phyloP scores from a whole-genome alignment of 208 protist genomes.

The Crithidia expoeki region DNA sequence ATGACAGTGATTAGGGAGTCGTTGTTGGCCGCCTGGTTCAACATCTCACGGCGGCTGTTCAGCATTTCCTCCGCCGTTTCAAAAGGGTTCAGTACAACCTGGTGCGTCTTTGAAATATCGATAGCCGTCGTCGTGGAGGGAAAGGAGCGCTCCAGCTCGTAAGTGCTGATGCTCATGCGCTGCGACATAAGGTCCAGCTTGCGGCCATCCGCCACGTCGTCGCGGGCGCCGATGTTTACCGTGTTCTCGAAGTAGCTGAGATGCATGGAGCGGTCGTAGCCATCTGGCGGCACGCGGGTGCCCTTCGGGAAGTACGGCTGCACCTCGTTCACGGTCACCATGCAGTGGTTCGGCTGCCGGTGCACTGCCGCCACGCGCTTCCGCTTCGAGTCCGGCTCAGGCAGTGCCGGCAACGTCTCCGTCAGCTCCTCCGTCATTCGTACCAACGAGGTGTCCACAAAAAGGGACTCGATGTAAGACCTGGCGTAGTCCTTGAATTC shows the following conservation, averaged over 20 bases:
- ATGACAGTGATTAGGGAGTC: conserved; percentile 59
- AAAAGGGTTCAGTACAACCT: conserved; percentile 65
- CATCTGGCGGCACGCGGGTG: conserved; percentile 46
- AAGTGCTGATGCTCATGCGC: conserved; percentile 71
- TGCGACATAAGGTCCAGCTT: conserved; percentile 70
- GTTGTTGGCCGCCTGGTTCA: conserved; percentile 55
- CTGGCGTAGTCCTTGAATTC: conserved; percentile 72
- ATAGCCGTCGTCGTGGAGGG: conserved; percentile 83
- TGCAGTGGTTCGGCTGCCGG: conserved; percentile 72
- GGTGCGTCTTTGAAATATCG: conserved; percentile 55
- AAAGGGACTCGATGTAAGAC: conserved; percentile 66
- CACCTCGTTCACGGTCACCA: conserved; percentile 81
- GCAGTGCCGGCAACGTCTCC: conserved; percentile 66
- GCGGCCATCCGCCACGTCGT: conserved; percentile 23
- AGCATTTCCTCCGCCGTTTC: conserved; percentile 78
- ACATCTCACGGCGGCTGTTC: conserved; percentile 51
- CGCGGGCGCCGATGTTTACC: conserved; percentile 37
- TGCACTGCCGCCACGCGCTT: conserved; percentile 63
- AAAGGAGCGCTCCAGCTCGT: conserved; percentile 80
- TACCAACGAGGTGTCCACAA: conserved; percentile 64
- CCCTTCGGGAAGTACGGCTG: conserved; percentile 71
- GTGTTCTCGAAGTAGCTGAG: conserved; percentile 71
- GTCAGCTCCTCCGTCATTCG: conserved; percentile 66
- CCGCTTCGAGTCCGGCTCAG: conserved; percentile 67
- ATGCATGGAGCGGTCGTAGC: conserved; percentile 74